Percentiles rank a stretch among this genome's conserved stretches.
phyloP scores from a whole-genome alignment of 441 rosid species.

The Pelargonium fulgidum region DNA sequence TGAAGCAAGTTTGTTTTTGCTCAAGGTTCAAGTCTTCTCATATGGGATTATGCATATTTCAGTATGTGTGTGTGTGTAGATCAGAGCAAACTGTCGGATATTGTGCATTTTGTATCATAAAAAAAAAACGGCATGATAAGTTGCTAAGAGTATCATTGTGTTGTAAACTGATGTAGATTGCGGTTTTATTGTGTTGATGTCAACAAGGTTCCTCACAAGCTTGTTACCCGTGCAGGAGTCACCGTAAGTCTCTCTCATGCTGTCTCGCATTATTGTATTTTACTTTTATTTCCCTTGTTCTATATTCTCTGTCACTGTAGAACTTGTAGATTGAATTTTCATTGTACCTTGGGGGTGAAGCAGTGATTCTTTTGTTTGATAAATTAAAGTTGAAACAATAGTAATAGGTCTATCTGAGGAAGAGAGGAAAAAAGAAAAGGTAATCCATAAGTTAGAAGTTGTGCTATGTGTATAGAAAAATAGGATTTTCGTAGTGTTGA shows the following conservation, averaged over 20 bases:
- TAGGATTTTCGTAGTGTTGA: constrained; percentile 16
- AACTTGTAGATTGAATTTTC: not conserved
- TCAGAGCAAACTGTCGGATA: not conserved
- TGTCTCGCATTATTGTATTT: not conserved
- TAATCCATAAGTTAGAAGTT: not conserved
- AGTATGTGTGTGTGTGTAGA: not conserved
- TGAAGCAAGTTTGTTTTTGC: no score
- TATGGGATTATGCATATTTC: no score
- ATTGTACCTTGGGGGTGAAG: not conserved
- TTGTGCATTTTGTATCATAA: not conserved
- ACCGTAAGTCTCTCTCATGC: constrained; percentile 45
- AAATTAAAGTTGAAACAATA: not conserved
- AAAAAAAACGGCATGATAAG: not conserved
- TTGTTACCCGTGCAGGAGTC: constrained; percentile 71
- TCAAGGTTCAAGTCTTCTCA: no score
- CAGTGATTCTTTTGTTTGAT: not conserved
- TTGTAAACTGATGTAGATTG: constrained; percentile 40
- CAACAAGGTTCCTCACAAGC: constrained; percentile 65
- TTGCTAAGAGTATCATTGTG: not conserved
- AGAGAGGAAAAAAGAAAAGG: not conserved
- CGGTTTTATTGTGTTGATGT: constrained; percentile 69
- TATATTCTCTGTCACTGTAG: not conserved
- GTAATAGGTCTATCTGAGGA: not conserved
- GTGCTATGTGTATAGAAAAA: not conserved
- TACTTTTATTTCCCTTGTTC: not conserved